phyloP scores from a whole-genome alignment of 2,329 filamentous ascomycete genomes.

The Fusarium sp. region DNA sequence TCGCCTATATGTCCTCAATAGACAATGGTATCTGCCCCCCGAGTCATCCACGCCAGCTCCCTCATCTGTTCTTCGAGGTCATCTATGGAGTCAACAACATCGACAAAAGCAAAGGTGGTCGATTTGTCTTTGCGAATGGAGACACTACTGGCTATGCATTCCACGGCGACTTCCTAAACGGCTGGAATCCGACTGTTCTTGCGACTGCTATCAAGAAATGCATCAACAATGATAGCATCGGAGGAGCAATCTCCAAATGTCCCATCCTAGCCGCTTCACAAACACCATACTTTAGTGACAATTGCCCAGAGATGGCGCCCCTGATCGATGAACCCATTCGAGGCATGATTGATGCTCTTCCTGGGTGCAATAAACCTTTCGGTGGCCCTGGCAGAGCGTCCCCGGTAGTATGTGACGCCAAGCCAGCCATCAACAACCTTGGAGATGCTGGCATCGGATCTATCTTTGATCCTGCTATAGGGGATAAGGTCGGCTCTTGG shows the following conservation, averaged over 20 bases:
- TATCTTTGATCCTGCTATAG: conserved; percentile 27
- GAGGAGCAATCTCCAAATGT: conserved; percentile 21
- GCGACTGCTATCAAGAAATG: conserved; percentile 29
- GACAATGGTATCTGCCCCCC: conserved; percentile 39
- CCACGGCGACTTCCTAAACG: conserved; percentile 38
- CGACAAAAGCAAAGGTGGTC: conserved; percentile 34
- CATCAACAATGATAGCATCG: conserved; percentile 31
- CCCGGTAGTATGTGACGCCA: conserved; percentile 5
- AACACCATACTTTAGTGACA: conserved; percentile 29
- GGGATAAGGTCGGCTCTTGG: conserved; percentile 32
- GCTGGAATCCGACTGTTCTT: conserved; percentile 30
- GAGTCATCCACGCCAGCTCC: conserved; percentile 30
- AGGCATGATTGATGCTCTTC: conserved; percentile 27
- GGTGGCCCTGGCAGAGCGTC: conserved; percentile 23
- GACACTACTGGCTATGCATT: conserved; percentile 38
- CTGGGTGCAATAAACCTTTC: conserved; percentile 31
- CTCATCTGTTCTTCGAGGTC: conserved; percentile 38
- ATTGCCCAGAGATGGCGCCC: conserved; percentile 33
- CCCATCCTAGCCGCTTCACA: conserved; percentile 31
- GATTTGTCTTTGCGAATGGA: conserved; percentile 38
- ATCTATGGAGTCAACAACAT: conserved; percentile 36
- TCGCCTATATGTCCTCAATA: conserved; percentile 37
- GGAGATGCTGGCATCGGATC: conserved; percentile 4
- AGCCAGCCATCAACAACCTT: conserved; percentile 19
- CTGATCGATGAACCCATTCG: conserved; percentile 30